Evolutionary conservation across 1,284 basidiomycete species (phyloP).

Genomic region (Fomitopsis betulina): DNA sequence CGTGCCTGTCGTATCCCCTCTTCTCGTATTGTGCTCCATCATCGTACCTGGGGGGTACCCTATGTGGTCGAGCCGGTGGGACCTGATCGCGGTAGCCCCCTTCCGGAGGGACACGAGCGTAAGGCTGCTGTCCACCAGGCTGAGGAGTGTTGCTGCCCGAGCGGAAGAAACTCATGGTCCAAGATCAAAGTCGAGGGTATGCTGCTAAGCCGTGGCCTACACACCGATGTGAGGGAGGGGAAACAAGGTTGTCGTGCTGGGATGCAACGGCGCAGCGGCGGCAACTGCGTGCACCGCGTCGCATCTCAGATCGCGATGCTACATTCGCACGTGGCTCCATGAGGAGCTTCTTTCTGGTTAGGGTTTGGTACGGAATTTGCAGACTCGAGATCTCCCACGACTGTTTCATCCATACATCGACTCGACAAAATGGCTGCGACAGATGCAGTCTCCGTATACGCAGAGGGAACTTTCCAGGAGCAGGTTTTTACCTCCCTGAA

Average conservation of each 20-base stretch:
- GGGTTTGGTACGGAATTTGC: background rate
- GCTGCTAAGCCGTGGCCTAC: background rate
- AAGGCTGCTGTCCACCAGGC: constrained; percentile 32
- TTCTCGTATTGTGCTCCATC: constrained; percentile 45
- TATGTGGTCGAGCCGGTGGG: constrained; percentile 6
- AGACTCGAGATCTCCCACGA: background rate
- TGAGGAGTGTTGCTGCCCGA: constrained; percentile 33
- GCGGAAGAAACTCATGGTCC: constrained; percentile 48
- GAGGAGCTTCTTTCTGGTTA: background rate
- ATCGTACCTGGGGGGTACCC: constrained; percentile 43
- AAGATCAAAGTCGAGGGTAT: background rate
- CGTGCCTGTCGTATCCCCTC: constrained; percentile 13
- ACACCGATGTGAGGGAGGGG: background rate
- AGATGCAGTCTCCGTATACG: constrained; percentile 82
- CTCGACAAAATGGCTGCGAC: constrained; percentile 34
- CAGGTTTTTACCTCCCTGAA: constrained; percentile 46
- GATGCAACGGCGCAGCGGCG: background rate
- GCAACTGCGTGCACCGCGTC: background rate
- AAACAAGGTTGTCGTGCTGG: background rate
- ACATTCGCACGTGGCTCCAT: background rate
- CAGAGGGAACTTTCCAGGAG: constrained; percentile 85
- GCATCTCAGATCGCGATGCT: background rate
- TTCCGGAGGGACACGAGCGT: constrained; percentile 41
- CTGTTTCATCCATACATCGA: constrained; percentile 5
- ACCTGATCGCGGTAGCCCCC: constrained; percentile 7